phyloP scores from a whole-genome alignment of 1,139 yeast genomes.

The Lodderomyces theae region DNA sequence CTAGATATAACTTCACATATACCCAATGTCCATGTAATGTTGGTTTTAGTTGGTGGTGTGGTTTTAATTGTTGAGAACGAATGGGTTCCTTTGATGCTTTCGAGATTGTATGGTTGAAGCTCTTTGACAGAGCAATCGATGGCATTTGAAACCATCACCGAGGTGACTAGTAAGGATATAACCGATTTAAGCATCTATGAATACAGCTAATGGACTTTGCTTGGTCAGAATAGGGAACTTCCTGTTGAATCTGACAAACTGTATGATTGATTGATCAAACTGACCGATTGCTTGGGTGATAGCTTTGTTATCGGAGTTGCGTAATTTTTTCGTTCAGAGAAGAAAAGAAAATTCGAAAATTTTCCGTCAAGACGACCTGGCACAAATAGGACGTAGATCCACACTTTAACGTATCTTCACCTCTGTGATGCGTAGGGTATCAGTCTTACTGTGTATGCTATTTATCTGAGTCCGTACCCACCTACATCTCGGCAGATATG shows the following conservation, averaged over 20 bases:
- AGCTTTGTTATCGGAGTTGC: slow-evolving; percentile 1
- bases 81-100: slow-evolving; percentile 49
- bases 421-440: too few relatives aligned
- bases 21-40: slow-evolving; percentile 65
- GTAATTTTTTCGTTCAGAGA: not conserved
- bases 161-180: slow-evolving; percentile 7
- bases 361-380: too few relatives aligned
- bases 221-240: not conserved
- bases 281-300: too few relatives aligned
- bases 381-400: too few relatives aligned
- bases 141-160: slow-evolving; percentile 18
- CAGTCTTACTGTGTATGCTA: too few relatives aligned
- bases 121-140: slow-evolving; percentile 47
- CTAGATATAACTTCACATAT: slow-evolving; percentile 56
- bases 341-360: not conserved
- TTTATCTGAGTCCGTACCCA: too few relatives aligned
- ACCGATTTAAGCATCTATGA: not conserved
- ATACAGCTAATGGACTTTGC: not conserved
- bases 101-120: slow-evolving; percentile 41
- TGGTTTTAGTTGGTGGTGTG: slow-evolving; percentile 78
- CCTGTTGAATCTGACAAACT: not conserved
- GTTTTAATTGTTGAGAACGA: slow-evolving; percentile 34
- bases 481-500: too few relatives aligned
- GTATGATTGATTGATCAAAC: not conserved
- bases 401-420: too few relatives aligned